Conservation (phyloP, 2,329 filamentous ascomycete genomes). For the Sporothrix curviconia region DNA sequence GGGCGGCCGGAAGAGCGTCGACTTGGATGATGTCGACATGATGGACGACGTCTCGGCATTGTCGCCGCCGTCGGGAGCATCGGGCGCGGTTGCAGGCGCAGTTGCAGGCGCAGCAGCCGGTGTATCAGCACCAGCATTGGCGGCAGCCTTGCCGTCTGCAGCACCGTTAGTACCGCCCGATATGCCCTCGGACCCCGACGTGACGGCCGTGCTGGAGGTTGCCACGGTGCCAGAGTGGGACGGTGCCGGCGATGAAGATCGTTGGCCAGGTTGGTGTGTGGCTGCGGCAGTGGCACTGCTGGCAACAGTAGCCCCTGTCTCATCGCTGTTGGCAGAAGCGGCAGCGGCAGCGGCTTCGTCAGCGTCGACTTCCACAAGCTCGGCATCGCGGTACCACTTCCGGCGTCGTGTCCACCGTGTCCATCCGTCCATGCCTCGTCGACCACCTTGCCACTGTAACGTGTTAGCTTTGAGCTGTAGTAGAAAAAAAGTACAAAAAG, state of each 20-base stretch:
- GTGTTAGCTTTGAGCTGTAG: not conserved
- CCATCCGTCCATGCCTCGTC: slow-evolving; percentile 83
- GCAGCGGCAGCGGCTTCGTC: too few species aligned
- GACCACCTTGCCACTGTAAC: slow-evolving; percentile 76
- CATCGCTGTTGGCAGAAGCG: too few species aligned
- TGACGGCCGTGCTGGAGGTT: not conserved
- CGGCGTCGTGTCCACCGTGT: slow-evolving; percentile 84
- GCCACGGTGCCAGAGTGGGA: slow-evolving; percentile 9
- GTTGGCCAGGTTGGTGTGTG: not conserved
- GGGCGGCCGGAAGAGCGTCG: slow-evolving; percentile 35
- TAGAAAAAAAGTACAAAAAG: slow-evolving; percentile 22
- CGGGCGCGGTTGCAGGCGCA: not conserved
- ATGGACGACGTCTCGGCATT: slow-evolving; percentile 40
- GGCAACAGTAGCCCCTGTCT: too few species aligned
- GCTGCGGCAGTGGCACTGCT: slow-evolving; percentile 21
- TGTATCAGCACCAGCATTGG: not conserved
- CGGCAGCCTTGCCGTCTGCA: slow-evolving; percentile 12
- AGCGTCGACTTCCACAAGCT: slow-evolving; percentile 69
- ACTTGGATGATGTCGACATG: slow-evolving; percentile 40
- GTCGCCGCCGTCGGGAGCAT: slow-evolving; percentile 6
- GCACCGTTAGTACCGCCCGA: not conserved
- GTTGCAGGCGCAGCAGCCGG: not conserved
- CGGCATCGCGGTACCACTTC: slow-evolving; percentile 95
- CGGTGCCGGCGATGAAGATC: slow-evolving; percentile 8
- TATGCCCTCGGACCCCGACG: not conserved